Evolutionary conservation across 2,329 filamentous ascomycete species (phyloP).

Genomic region (Trichothecium sympodiale): DNA sequence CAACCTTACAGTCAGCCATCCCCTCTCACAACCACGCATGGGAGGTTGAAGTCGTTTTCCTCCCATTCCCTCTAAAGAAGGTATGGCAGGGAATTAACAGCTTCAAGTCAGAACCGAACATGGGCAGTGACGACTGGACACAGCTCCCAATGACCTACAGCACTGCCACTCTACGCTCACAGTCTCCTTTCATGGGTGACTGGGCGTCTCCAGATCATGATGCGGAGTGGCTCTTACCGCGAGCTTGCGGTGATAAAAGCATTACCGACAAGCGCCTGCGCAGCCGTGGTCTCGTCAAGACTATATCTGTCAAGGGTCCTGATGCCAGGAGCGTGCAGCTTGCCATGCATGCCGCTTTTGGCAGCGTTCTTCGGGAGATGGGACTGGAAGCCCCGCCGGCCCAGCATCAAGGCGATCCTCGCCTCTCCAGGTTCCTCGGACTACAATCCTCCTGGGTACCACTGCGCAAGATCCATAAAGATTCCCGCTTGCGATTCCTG

Average conservation of each 20-base stretch:
- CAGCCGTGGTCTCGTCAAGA: slow-evolving; percentile 61
- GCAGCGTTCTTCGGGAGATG: slow-evolving; percentile 38
- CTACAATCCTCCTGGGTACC: slow-evolving; percentile 63
- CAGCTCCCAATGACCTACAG: slow-evolving; percentile 39
- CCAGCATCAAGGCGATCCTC: slow-evolving; percentile 9
- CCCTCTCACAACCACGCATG: slow-evolving; percentile 56
- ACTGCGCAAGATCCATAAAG: slow-evolving; percentile 64
- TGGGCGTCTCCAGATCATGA: slow-evolving; percentile 33
- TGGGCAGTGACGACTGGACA: slow-evolving; percentile 40
- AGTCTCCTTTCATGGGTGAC: slow-evolving; percentile 35
- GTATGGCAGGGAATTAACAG: slow-evolving; percentile 41
- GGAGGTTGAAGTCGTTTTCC: slow-evolving; percentile 65
- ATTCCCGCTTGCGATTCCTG: slow-evolving; percentile 60
- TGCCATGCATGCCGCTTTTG: slow-evolving; percentile 53
- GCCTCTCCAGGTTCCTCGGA: slow-evolving; percentile 39
- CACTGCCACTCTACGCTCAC: slow-evolving; percentile 30
- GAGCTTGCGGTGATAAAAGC: slow-evolving; percentile 53
- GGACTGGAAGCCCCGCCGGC: slow-evolving; percentile 18
- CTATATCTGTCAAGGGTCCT: slow-evolving; percentile 46
- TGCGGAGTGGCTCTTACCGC: slow-evolving; percentile 54
- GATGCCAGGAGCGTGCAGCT: slow-evolving; percentile 58
- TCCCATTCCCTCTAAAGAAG: slow-evolving; percentile 55
- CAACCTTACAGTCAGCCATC: slow-evolving; percentile 45
- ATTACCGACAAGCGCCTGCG: slow-evolving; percentile 59
- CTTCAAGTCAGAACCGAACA: slow-evolving; percentile 28